phyloP scores from a whole-genome alignment of 345 rosid genomes.

The Nasturtium officinale region DNA sequence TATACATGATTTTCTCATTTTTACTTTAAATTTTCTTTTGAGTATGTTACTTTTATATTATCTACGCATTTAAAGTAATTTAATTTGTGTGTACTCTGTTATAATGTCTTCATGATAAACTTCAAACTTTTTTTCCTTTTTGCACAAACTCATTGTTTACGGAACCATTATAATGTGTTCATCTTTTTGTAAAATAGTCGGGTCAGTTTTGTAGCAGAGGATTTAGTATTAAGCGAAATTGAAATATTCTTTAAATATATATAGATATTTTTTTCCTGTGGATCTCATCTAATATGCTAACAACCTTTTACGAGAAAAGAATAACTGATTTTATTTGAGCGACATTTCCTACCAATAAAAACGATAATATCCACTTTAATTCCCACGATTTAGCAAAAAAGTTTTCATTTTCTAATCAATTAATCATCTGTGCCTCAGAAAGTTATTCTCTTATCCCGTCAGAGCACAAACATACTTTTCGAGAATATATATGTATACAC shows the following conservation, averaged over 20 bases:
- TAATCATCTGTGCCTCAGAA: not conserved
- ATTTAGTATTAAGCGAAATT: not conserved
- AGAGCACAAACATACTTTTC: too few species aligned
- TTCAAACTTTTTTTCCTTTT: too few species aligned
- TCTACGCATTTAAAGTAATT: too few species aligned
- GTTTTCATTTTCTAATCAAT: not conserved
- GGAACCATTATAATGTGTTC: too few species aligned
- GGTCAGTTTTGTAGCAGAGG: not conserved
- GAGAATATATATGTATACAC: too few species aligned
- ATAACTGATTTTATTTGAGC: constrained; percentile 17
- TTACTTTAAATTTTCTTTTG: constrained; percentile 15
- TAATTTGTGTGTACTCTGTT: too few species aligned
- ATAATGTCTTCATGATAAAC: too few species aligned
- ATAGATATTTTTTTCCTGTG: constrained; percentile 25
- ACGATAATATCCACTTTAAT: not conserved
- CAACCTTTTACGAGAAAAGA: not conserved
- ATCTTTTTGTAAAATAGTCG: too few species aligned
- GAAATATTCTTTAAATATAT: constrained; percentile 6
- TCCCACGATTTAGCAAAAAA: not conserved
- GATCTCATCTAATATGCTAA: constrained; percentile 31
- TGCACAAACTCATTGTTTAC: too few species aligned
- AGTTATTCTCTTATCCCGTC: not conserved
- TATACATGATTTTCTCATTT: not conserved
- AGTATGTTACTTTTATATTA: not conserved
- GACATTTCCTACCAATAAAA: constrained; percentile 16